Base-by-base conservation (phyloP, 1,284 basidiomycete genomes). In the Ceratorhiza oryzae-sativae region DNA sequence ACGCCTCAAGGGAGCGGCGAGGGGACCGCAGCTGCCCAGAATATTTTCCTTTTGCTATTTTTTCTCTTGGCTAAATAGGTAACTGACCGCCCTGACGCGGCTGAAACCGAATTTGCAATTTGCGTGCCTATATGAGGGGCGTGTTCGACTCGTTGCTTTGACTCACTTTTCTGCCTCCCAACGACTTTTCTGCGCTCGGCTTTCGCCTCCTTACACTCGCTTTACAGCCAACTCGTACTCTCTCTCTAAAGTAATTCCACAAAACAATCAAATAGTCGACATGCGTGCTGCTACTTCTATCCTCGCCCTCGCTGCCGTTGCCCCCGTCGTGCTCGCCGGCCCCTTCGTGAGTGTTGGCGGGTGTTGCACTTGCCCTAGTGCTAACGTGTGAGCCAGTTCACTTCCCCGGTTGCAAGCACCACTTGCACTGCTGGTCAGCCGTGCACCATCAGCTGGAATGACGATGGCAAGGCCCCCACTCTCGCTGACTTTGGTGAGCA, bases 391-490 rank as follows among this genome's bases (percentile, higher is more conserved):
- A 39, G 13, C 6, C 72, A 72, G 60, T 63, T 75, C 48, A 76
- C 74, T 34, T 70, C 72, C 51, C 75, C 76, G 20, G 79, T 81
- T 39, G 78, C 77, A 4, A 48, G 73, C 1, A 79, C 79, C 39
- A 72, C 63, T 9, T 79, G 73, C 71, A 76, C 62, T 32, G 81
- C 79, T 51, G 82, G 82, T 48, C 78, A 82, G 74, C 76, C 76
- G 0, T 74, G 81, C 62, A 78, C 75, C 20, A 77, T 83, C 62
- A 72, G 77, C 45, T 83, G 82, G 82, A 75, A 79, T 36, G 80
- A 81, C 74, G 78, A 81, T 75, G 81, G 80, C 27, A 74, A 77
- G 6, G 75, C 79, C 1, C 78, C 80, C 3, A 77, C 77, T 13
- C 76, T 82, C 18, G 77, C 75, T 25, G 75, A 76, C 13, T 79